Evolutionary conservation across 2,329 filamentous ascomycete genomes (phyloP), one percentile per base, ranked within the genome.

Genomic region (Dryadomyces quercus-mongolicae): DNA sequence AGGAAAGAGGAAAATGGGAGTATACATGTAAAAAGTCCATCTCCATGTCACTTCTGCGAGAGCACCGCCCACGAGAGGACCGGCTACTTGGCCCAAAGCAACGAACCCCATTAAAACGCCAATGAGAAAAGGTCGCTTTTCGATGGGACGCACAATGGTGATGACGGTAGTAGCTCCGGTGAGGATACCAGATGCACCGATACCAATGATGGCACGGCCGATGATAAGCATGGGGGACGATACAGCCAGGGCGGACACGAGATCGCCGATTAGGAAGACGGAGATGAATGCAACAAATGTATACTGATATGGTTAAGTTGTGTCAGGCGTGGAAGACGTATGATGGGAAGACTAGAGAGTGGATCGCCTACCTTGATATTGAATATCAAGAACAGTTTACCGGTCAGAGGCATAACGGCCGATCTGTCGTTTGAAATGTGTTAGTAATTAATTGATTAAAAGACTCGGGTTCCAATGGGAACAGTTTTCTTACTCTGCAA

Each of bases 101-200:
- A 74, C 81, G 68, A 80, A 77, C 51, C 70, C 74, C 12, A 74
- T 75, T 44, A 81, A 70, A 44, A 80, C 62, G 25, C 77, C 78
- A 53, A 78, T 78, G 22, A 74, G 77, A 34, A 77, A 64, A 8
- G 74, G 78, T 36, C 78, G 69, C 60, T 78, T 76, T 8, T 72
- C 65, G 9, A 82, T 69, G 5, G 79, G 78, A 49, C 81, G 74
- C 6, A 71, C 69, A 44, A 72, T 68, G 12, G 67, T 67, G 54
- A 77, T 64, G 50, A 77, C 74, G 44, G 75, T 71, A 21, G 76
- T 71, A 45, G 71, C 70, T 18, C 76, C 75, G 1, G 73, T 74
- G 53, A 77, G 74, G 52, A 79, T 62, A 22, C 76, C 75, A 7
- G 73, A 74, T 12, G 71, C 72, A 38, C 76, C 76, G 54, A 78